Conservation (phyloP, 1,284 basidiomycete genomes). For the Cerioporus squamosus region DNA sequence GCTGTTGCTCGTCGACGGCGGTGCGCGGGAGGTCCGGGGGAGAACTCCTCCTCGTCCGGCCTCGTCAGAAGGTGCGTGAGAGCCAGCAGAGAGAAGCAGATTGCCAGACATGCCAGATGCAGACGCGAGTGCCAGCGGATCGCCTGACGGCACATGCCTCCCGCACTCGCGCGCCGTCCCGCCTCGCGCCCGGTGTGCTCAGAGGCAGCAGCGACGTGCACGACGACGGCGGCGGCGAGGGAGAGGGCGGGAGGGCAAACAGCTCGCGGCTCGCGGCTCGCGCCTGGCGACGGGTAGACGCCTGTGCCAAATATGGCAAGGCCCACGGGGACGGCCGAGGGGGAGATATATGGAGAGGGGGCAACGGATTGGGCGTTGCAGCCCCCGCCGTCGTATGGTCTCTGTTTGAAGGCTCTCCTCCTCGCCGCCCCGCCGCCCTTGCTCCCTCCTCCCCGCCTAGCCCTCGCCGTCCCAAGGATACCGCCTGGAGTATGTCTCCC, state of each 20-base stretch:
- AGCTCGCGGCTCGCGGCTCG: no score
- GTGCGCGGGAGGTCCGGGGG: no score
- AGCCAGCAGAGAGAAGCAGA: no score
- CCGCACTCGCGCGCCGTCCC: no score
- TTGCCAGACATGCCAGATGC: no score
- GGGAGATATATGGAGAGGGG: constrained; percentile 12
- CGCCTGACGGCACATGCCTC: no score
- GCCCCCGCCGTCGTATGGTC: constrained; percentile 31
- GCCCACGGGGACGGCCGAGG: constrained; percentile 15
- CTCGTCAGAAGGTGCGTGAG: no score
- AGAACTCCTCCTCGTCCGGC: no score
- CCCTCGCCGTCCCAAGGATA: constrained; percentile 77
- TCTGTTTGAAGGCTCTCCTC: constrained; percentile 30
- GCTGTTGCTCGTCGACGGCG: background rate
- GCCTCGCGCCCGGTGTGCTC: no score
- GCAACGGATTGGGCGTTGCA: constrained; percentile 1
- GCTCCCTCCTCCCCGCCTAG: constrained; percentile 43
- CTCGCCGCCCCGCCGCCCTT: constrained; percentile 33
- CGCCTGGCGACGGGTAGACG: no score
- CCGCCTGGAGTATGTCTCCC: constrained; percentile 69
- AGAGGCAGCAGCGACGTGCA: no score
- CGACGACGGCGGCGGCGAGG: background rate
- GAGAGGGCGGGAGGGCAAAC: background rate
- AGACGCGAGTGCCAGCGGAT: no score
- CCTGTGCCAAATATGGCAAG: background rate